Conservation (phyloP, 2,329 filamentous ascomycete species). For the Colletotrichum euphorbiae region DNA sequence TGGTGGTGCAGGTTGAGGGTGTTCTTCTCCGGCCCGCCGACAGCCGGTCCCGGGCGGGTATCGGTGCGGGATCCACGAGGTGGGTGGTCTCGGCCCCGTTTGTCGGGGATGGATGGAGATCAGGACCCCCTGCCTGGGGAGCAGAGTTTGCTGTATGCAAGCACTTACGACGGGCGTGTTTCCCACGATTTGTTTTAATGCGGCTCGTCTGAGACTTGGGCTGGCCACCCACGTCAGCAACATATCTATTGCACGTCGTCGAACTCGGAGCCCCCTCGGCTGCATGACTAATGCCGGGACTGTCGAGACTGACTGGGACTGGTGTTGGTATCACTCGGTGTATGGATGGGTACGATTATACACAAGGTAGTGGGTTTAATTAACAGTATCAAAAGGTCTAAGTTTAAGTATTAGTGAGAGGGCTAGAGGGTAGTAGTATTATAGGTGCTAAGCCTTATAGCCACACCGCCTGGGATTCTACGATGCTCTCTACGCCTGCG, state of each 20-base stretch:
- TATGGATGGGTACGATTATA: too few species aligned
- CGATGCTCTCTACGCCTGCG: too few species aligned
- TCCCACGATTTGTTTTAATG: constrained; percentile 8
- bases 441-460: too few species aligned
- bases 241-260: neutral
- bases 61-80: constrained; percentile 28
- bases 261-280: neutral
- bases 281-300: neutral
- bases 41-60: constrained; percentile 34
- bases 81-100: constrained; percentile 29
- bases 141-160: neutral
- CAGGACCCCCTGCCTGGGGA: neutral
- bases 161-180: neutral
- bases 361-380: too few species aligned
- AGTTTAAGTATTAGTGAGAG: too few species aligned
- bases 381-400: too few species aligned
- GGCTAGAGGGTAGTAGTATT: too few species aligned
- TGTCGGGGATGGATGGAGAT: constrained; percentile 26
- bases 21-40: constrained; percentile 22
- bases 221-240: constrained; percentile 6
- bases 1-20: constrained; percentile 1
- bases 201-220: constrained; percentile 1
- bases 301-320: too few species aligned
- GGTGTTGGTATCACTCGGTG: too few species aligned
- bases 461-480: too few species aligned